A percentile compares a stretch with the other conserved stretches of the same genome.
Evolutionary conservation across 2,329 filamentous ascomycete species (phyloP).

Genomic region (Apiospora aurea): DNA sequence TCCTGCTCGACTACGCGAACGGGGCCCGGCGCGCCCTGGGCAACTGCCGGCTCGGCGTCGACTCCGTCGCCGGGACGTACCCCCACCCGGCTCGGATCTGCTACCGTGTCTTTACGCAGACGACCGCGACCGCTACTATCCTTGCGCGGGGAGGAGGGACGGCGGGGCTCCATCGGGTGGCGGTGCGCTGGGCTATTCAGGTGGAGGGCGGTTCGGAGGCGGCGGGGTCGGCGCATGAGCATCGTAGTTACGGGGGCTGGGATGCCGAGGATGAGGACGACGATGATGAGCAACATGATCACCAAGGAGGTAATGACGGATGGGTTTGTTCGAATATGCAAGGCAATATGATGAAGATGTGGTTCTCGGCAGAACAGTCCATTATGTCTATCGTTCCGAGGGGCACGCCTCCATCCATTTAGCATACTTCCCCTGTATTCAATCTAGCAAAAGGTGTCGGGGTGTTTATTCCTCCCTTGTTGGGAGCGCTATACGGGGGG

Average conservation of each 20-base stretch:
- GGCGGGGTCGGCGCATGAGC: background rate
- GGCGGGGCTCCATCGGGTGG: too few relatives aligned
- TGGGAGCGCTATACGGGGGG: too few relatives aligned
- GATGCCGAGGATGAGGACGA: background rate
- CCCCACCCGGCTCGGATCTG: background rate
- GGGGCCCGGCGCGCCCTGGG: slow-evolving; percentile 24
- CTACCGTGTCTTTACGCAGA: background rate
- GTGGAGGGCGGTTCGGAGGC: background rate
- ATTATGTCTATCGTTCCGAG: background rate
- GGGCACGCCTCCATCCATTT: background rate
- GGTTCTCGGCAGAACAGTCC: background rate
- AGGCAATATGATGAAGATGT: background rate
- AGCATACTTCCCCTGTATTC: background rate
- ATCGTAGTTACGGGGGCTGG: background rate
- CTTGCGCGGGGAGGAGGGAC: too few relatives aligned
- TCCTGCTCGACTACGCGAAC: slow-evolving; percentile 23
- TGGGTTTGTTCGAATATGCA: background rate
- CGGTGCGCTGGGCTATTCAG: background rate
- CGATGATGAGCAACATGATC: background rate
- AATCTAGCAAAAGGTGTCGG: background rate
- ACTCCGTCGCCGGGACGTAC: background rate
- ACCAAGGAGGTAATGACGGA: background rate
- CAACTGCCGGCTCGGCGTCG: slow-evolving; percentile 21
- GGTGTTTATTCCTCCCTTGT: too few relatives aligned
- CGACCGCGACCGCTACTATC: too few relatives aligned